Percentiles rank a stretch among this genome's conserved stretches.
Conservation (phyloP, 2,329 filamentous ascomycete genomes). For the Sporothrix mexicana region DNA sequence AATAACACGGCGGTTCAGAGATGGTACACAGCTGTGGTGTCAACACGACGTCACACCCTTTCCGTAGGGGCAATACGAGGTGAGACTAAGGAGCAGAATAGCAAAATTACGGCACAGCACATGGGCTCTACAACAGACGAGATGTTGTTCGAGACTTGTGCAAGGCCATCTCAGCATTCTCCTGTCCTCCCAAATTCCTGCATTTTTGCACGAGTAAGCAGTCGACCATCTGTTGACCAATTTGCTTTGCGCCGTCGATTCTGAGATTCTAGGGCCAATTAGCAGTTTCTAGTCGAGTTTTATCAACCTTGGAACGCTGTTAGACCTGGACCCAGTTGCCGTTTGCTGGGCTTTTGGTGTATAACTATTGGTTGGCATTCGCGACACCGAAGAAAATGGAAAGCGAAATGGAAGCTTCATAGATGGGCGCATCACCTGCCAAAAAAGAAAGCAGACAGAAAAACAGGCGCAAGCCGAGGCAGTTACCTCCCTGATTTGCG, state of each 20-base stretch:
- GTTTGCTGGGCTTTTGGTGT: slow-evolving; percentile 13
- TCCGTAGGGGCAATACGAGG: neutral
- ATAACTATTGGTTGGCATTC: slow-evolving; percentile 7
- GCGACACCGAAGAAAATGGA: neutral
- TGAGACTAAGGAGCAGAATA: neutral
- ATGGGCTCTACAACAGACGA: neutral
- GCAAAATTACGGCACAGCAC: no score
- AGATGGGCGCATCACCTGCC: slow-evolving; percentile 10
- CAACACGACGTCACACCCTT: slow-evolving; percentile 6
- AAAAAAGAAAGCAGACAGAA: slow-evolving; percentile 17
- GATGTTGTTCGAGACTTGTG: neutral
- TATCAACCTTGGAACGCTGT: neutral
- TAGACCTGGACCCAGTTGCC: neutral
- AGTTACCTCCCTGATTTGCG: slow-evolving; percentile 5
- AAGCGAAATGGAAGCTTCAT: neutral
- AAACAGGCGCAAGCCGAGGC: slow-evolving; percentile 22
- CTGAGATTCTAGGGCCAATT: neutral
- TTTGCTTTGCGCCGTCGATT: neutral
- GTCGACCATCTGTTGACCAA: neutral
- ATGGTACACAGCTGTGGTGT: neutral
- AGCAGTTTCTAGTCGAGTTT: neutral
- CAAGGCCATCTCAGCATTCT: neutral
- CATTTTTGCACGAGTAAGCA: slow-evolving; percentile 11
- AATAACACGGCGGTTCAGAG: slow-evolving; percentile 4
- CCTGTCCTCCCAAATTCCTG: neutral